These are phyloP conservation scores for Alternaria atra DNA, from an alignment of 2,329 filamentous ascomycete species.

Conservation along the genomic window DNA sequence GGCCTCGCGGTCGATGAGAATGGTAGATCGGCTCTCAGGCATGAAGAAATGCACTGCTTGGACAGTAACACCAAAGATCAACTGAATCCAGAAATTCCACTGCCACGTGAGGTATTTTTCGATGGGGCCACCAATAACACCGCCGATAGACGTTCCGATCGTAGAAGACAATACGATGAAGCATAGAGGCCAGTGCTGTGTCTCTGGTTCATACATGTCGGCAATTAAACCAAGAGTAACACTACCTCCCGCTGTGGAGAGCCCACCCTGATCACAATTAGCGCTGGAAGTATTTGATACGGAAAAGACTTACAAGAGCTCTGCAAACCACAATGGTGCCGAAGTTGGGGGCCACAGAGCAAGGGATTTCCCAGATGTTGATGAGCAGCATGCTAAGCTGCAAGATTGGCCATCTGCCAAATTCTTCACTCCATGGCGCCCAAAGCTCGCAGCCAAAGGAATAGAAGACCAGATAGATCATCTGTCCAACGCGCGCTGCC, in stretches of 20 bases:
- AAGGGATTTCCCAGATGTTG: slow-evolving; percentile 76
- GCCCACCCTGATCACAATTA: slow-evolving; percentile 54
- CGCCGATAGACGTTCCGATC: slow-evolving; percentile 77
- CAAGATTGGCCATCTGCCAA: slow-evolving; percentile 67
- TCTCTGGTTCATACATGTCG: slow-evolving; percentile 66
- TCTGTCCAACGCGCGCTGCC: slow-evolving; percentile 33
- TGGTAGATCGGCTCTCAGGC: slow-evolving; percentile 77
- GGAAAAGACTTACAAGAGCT: slow-evolving; percentile 62
- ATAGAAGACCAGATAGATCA: slow-evolving; percentile 74
- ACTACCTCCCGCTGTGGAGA: slow-evolving; percentile 66
- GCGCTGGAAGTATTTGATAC: slow-evolving; percentile 62
- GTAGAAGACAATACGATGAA: slow-evolving; percentile 63
- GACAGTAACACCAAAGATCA: slow-evolving; percentile 76
- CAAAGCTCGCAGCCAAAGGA: slow-evolving; percentile 87
- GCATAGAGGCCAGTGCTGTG: slow-evolving; percentile 67
- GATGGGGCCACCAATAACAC: slow-evolving; percentile 68
- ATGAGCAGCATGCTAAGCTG: slow-evolving; percentile 66
- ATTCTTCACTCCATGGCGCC: slow-evolving; percentile 81
- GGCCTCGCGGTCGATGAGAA: slow-evolving; percentile 79
- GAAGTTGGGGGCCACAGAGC: slow-evolving; percentile 70
- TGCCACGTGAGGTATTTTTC: slow-evolving; percentile 65
- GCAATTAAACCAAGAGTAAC: slow-evolving; percentile 71
- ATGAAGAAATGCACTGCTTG: slow-evolving; percentile 72
- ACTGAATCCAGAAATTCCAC: slow-evolving; percentile 83
- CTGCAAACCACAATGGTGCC: slow-evolving; percentile 69